phyloP scores from a whole-genome alignment of 2,329 filamentous ascomycete species.

The Hymenoscyphus linearis region DNA sequence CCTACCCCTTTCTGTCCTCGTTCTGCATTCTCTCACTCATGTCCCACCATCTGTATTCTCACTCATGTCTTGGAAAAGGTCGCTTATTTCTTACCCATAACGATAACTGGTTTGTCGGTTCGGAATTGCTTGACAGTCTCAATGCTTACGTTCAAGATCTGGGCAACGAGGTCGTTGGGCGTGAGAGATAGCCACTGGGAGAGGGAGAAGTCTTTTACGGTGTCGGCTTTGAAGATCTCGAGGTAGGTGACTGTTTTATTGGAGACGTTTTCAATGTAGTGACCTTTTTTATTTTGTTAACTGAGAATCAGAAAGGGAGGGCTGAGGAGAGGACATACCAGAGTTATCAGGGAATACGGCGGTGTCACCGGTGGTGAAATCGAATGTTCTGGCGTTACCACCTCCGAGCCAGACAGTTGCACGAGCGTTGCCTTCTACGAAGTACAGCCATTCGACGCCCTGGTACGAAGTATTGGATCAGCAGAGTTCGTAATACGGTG shows the following conservation, averaged over 20 bases:
- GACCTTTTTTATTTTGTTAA: slow-evolving; percentile 44
- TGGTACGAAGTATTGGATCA: slow-evolving; percentile 67
- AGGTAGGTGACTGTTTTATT: slow-evolving; percentile 52
- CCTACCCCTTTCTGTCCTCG: too few relatives aligned
- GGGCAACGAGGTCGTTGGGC: slow-evolving; percentile 8
- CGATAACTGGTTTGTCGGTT: slow-evolving; percentile 51
- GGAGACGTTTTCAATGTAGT: slow-evolving; percentile 60
- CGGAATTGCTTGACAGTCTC: slow-evolving; percentile 1
- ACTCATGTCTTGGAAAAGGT: not conserved
- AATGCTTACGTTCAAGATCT: slow-evolving; percentile 6
- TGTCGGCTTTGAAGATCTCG: slow-evolving; percentile 48
- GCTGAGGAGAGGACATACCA: not conserved
- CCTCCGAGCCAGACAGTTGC: slow-evolving; percentile 52
- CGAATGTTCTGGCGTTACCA: slow-evolving; percentile 35
- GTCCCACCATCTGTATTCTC: too few relatives aligned
- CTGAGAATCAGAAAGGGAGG: slow-evolving; percentile 38
- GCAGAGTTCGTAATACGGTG: slow-evolving; percentile 72
- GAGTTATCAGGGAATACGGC: slow-evolving; percentile 55
- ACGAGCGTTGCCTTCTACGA: slow-evolving; percentile 50
- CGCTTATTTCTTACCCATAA: not conserved
- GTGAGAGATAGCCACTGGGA: slow-evolving; percentile 52
- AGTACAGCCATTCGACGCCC: slow-evolving; percentile 62
- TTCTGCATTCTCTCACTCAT: too few relatives aligned
- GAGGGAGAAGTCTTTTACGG: slow-evolving; percentile 44
- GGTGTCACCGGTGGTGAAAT: slow-evolving; percentile 43